Evolutionary conservation across 495 filamentous ascomycete genomes (phyloP), one percentile per base, ranked within the genome.

Genomic region (Tuber microsphaerosporum): DNA sequence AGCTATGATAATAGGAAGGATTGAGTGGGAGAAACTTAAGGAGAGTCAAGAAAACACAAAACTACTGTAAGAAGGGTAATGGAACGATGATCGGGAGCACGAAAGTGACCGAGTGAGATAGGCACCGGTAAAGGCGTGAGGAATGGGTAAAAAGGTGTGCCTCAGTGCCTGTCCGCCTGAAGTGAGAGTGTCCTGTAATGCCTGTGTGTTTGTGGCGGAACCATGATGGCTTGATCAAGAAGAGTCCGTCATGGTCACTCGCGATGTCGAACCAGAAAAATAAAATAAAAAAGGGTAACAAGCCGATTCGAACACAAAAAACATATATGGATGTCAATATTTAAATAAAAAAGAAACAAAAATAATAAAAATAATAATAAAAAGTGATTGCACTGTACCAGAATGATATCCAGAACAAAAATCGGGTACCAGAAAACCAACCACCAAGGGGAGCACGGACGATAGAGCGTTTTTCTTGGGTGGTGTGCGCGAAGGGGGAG

Each of bases 401-500:
- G 26, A 16, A 65, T 65, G 56, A 31, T 65, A 65, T 65, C 12
- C 56, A 77, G 48, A 79, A 73, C 10, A 48, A 43, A n/a, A 37
- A 75, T 56, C 51, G 20, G 41, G 75, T 77, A 79, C 77, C 65
- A 46, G 56, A 75, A 79, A 72, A 71, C 75, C 68, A 70, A 75
- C 39, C 41, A 46, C 42, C 51, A 70, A 70, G 72, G 37, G 77
- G 75, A 79, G 77, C 77, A 79, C 77, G 77, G 77, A 79, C 77
- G 76, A 70, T 79, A 73, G 43, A 65, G 73, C 77, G 77, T 75
- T 79, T 65, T 65, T 79, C 76, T 45, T 79, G 77, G 72, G 77
- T 76, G 76, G 77, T 79, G 77, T 79, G 77, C 76, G 70, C 70
- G 75, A 69, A 45, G 74, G 72, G 75, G n/a, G n/a, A n/a, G 75